Evolutionary conservation across 2,329 filamentous ascomycete genomes (phyloP).

Genomic region (Penicillium sp.): DNA sequence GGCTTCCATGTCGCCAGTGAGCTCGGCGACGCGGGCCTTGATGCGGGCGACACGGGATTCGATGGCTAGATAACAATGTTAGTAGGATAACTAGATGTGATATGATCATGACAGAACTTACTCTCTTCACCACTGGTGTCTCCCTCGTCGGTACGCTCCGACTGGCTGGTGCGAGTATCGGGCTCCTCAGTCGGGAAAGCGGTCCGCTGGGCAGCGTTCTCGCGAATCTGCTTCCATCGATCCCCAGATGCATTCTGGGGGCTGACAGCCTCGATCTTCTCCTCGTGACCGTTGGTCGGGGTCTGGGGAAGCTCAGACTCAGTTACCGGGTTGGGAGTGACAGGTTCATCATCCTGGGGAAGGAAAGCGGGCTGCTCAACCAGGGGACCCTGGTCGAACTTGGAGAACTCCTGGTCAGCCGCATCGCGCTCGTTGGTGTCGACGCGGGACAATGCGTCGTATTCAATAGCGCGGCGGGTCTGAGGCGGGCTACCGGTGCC

Average conservation of each 20-base stretch:
- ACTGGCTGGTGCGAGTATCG: slow-evolving; percentile 58
- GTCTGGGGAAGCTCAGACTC: slow-evolving; percentile 10
- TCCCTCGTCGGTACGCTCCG: slow-evolving; percentile 69
- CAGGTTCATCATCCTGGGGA: slow-evolving; percentile 53
- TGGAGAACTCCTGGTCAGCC: slow-evolving; percentile 56
- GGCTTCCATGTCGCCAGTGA: slow-evolving; percentile 81
- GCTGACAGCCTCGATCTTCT: slow-evolving; percentile 8
- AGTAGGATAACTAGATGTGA: neutral
- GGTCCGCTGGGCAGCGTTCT: slow-evolving; percentile 85
- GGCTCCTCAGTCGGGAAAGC: slow-evolving; percentile 65
- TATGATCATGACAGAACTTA: slow-evolving; percentile 53
- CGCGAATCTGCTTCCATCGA: slow-evolving; percentile 93
- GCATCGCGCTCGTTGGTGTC: slow-evolving; percentile 52
- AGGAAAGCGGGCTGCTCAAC: slow-evolving; percentile 82
- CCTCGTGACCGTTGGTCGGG: slow-evolving; percentile 18
- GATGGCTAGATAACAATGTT: slow-evolving; percentile 62
- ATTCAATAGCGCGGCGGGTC: slow-evolving; percentile 52
- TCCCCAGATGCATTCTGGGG: slow-evolving; percentile 53
- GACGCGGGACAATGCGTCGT: slow-evolving; percentile 61
- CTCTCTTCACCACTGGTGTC: slow-evolving; percentile 96
- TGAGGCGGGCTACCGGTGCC: slow-evolving; percentile 33
- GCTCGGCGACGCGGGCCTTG: slow-evolving; percentile 92
- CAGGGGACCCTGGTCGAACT: slow-evolving; percentile 87
- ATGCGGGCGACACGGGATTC: slow-evolving; percentile 96
- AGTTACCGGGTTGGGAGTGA: neutral